Percentiles rank a stretch among this genome's conserved stretches.
phyloP scores from a whole-genome alignment of 345 rosid species.

The rapeseed (Brassica napus) region Da-Ae NC_063439.1:20308001-20308500 shows the following conservation, averaged over 20 bases:
- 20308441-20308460: neutral
- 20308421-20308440: neutral
- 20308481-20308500: neutral
- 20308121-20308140: slow-evolving; percentile 57
- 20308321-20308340: neutral
- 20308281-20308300: neutral
- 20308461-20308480: neutral
- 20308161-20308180: slow-evolving; percentile 52
- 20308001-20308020: neutral
- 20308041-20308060: slow-evolving; percentile 17
- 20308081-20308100: slow-evolving; percentile 9
- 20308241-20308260: slow-evolving; percentile 34
- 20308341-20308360: neutral
- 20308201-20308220: slow-evolving; percentile 22
- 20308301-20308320: neutral
- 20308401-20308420: neutral
- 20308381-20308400: slow-evolving; percentile 10
- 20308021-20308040: slow-evolving; percentile 28
- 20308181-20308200: slow-evolving; percentile 36
- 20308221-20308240: slow-evolving; percentile 48
- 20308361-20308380: neutral
- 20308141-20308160: slow-evolving; percentile 57
- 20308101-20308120: slow-evolving; percentile 20
- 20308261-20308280: neutral
- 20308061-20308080: slow-evolving; percentile 38